Conservation (phyloP, 495 filamentous ascomycete genomes). For the Amniculicola lignicola region DNA sequence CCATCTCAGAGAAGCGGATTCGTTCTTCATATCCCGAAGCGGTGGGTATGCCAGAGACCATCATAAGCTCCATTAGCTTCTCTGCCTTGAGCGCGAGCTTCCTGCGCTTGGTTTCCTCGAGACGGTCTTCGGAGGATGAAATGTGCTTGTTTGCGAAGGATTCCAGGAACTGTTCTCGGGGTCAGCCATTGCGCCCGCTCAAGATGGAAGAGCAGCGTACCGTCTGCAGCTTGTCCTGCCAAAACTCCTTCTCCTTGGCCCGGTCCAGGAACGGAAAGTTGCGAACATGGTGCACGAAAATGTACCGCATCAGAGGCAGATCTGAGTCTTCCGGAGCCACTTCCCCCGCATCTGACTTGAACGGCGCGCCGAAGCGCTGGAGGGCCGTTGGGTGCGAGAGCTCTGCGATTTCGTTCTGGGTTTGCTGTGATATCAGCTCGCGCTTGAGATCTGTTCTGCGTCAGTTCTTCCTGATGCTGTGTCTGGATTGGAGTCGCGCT, state of each 20-base stretch:
- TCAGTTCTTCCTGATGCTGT: conserved; percentile 32
- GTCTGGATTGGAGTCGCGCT: conserved; percentile 1
- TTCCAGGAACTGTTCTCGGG: conserved; percentile 71
- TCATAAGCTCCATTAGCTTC: conserved; percentile 97
- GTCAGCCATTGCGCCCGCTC: not conserved
- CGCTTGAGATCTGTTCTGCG: conserved; percentile 79
- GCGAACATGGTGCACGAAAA: conserved; percentile 96
- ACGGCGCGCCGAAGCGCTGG: conserved; percentile 91
- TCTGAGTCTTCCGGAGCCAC: conserved; percentile 92
- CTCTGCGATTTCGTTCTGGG: conserved; percentile 82
- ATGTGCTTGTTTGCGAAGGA: conserved; percentile 98
- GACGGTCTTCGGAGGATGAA: conserved; percentile 89
- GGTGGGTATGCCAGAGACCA: conserved; percentile 95
- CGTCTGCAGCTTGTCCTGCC: conserved; percentile 96
- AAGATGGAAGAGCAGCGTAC: conserved; percentile 53
- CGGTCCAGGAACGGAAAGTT: conserved; percentile 97
- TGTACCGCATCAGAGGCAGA: conserved; percentile 88
- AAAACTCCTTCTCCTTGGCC: conserved; percentile 97
- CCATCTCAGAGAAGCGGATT: conserved; percentile 92
- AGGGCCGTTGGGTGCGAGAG: conserved; percentile 91
- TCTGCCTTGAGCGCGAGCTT: conserved; percentile 90
- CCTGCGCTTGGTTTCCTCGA: conserved; percentile 92
- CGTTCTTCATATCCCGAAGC: conserved; percentile 96
- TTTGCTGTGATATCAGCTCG: conserved; percentile 87
- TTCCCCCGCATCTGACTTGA: conserved; percentile 87